These are phyloP conservation scores for Chaetomium fimeti DNA, from an alignment of 495 filamentous ascomycete genomes.

Conservation along the genomic window DNA sequence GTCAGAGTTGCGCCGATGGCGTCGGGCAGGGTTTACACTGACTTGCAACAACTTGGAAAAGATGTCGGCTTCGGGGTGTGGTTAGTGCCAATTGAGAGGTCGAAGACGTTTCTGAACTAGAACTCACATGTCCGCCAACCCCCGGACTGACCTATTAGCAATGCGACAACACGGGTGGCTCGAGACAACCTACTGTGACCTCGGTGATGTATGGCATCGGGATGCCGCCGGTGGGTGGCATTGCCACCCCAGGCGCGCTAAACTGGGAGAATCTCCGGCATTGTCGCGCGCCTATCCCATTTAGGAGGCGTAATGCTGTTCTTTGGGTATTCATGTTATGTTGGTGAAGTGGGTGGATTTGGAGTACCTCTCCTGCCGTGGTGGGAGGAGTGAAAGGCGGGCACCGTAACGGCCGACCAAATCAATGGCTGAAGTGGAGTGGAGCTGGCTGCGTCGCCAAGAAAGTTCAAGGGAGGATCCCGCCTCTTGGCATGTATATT, in stretches of 20 bases:
- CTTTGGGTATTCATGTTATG: slow-evolving; percentile 42
- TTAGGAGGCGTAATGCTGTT: slow-evolving; percentile 36
- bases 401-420: background rate
- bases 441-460: background rate
- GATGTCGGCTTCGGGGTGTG: slow-evolving; percentile 63
- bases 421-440: background rate
- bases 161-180: slow-evolving; percentile 13
- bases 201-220: slow-evolving; percentile 75
- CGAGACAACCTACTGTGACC: slow-evolving; percentile 64
- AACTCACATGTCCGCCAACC: slow-evolving; percentile 85
- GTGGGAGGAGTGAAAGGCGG: background rate
- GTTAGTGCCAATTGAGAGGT: slow-evolving; percentile 23
- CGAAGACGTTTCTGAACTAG: slow-evolving; percentile 22
- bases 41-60: slow-evolving; percentile 79
- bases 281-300: slow-evolving; percentile 30
- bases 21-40: slow-evolving; percentile 18
- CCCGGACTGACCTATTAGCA: slow-evolving; percentile 65
- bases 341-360: background rate
- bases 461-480: background rate
- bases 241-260: slow-evolving; percentile 30
- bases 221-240: slow-evolving; percentile 53
- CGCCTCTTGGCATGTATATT: too few relatives aligned
- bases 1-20: slow-evolving; percentile 15
- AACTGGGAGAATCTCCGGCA: slow-evolving; percentile 44
- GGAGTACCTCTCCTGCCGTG: background rate